Base-by-base conservation (phyloP, 2,329 filamentous ascomycete genomes). In the Venturia carpophila region DNA sequence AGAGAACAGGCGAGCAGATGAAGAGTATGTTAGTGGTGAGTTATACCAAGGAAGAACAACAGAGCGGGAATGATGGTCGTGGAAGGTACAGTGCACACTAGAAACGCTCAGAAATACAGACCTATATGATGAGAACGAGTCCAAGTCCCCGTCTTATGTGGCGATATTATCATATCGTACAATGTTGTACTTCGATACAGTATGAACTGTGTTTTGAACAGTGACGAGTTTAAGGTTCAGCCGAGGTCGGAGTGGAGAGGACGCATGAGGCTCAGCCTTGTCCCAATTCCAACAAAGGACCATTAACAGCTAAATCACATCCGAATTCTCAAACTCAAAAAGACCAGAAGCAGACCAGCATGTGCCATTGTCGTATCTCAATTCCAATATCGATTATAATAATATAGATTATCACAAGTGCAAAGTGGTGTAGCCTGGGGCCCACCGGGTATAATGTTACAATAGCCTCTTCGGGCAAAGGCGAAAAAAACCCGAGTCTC, bases 371-470 rank as follows among this genome's bases (percentile, higher is more conserved):
- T 34, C 3, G 30, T 6, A 6, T 34, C n/a, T n/a, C 45, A 47
- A 47, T 47, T 5, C 3, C 17, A 10, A 21, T 47, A n/a, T n/a
- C 27, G 2, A 58, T 58, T 58, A 58, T 15, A 58, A 58, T 52
- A 52, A 58, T 19, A 11, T 37, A 58, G 19, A 58, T n/a, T 37
- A 27, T 37, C 30, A n/a, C 1, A 58, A n/a, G 30, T 27, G 52
- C 37, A 37, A 37, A 58, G 30, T 58, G 52, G 52, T 58, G 52
- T n/a, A 58, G 6, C 17, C 30, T 30, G 24, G 7, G 27, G n/a
- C n/a, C 30, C 52, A 58, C 52, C 27, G 52, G 52, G 52, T 58
- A 58, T 58, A 58, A 58, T 58, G 52, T 7, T 58, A 58, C 52
- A 41, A 41, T 11, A 58, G 49, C 24, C 49, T 58, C 52, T n/a